Base-by-base conservation (phyloP, 257 asterid species). In the Solanum tarapatanum region DNA sequence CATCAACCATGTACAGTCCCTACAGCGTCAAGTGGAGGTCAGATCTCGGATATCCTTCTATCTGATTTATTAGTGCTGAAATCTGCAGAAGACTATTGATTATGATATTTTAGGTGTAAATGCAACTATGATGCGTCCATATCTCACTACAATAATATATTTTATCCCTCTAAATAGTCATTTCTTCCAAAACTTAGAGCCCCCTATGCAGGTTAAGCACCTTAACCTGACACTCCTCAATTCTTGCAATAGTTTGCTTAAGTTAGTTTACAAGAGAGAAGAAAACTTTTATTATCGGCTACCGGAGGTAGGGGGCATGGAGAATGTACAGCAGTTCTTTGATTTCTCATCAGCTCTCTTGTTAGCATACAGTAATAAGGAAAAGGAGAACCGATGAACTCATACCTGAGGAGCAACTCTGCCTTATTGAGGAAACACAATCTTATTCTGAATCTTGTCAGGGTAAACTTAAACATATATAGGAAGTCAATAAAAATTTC, bases 21-120 rank as follows among this genome's bases (percentile, higher is more conserved):
- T 96, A 87, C 99, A 96, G 87, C 95, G 97, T n/a, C 98, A 96
- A 91, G 99, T 96, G 87, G 99, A 96, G 99, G 99, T 95, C 86
- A 89, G 93, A 35, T 76, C 87, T 83, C 13, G 26, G 79, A 76
- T 77, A 76, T 69, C 70, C 45, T 87, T 76, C 26, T 89, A 75
- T 84, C 39, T 72, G 66, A 58, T n/a, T 11, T 86, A 58, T 87
- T 32, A 51, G 28, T 51, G 75, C 83, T 86, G 70, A 84, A 77
- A 36, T 45, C 16, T 43, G 26, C 84, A 80, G 9, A 80, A 4
- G 3, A 24, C 28, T 80, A 16, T 80, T 80, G 84, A 80, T 45
- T 80, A 17, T 3, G 26, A 28, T 30, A 80, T 80, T 79, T 79
- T 79, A 14, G 37, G 37, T 79, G 64, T 43, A 43, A 43, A 79